A percentile compares a stretch with the other conserved stretches of the same genome.
phyloP scores from a whole-genome alignment of 2,329 filamentous ascomycete genomes.

The Fusarium paranaense region DNA sequence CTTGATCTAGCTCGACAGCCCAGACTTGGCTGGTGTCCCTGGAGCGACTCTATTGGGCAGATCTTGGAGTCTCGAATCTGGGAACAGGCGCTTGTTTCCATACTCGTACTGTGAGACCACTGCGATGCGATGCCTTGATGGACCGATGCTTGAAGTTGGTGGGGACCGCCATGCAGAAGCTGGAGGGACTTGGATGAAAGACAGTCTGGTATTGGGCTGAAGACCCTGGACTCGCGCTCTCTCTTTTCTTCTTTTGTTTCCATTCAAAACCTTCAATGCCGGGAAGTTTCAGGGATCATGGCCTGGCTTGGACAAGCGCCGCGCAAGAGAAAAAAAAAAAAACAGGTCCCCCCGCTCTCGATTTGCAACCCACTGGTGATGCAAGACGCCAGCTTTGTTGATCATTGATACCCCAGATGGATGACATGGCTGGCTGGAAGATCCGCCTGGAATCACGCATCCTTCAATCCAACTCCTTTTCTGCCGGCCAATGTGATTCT shows the following conservation, averaged over 20 bases:
- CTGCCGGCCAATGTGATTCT: neutral
- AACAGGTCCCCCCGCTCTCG: conserved; percentile 22
- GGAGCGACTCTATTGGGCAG: conserved; percentile 22
- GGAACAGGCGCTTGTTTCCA: conserved; percentile 18
- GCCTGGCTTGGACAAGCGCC: conserved; percentile 3
- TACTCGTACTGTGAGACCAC: conserved; percentile 30
- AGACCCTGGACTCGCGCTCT: conserved; percentile 8
- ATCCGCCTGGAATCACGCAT: neutral
- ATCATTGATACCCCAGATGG: neutral
- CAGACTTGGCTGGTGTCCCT: conserved; percentile 12
- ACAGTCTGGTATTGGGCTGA: conserved; percentile 16
- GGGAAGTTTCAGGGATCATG: conserved; percentile 25
- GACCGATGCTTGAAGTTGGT: conserved; percentile 18
- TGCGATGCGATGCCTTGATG: conserved; percentile 13
- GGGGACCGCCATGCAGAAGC: conserved; percentile 18
- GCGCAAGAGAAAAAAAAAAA: conserved; percentile 13
- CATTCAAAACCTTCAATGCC: conserved; percentile 14
- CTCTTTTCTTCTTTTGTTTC: conserved; percentile 5
- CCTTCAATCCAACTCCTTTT: neutral
- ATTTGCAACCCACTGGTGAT: conserved; percentile 22
- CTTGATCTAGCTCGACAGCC: conserved; percentile 3
- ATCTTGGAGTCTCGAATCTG: conserved; percentile 21
- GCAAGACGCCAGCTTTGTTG: conserved; percentile 19
- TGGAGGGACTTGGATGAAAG: conserved; percentile 7
- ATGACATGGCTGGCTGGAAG: conserved; percentile 22